phyloP scores from a whole-genome alignment of 2,329 filamentous ascomycete species.

The Cercospora beticola region DNA sequence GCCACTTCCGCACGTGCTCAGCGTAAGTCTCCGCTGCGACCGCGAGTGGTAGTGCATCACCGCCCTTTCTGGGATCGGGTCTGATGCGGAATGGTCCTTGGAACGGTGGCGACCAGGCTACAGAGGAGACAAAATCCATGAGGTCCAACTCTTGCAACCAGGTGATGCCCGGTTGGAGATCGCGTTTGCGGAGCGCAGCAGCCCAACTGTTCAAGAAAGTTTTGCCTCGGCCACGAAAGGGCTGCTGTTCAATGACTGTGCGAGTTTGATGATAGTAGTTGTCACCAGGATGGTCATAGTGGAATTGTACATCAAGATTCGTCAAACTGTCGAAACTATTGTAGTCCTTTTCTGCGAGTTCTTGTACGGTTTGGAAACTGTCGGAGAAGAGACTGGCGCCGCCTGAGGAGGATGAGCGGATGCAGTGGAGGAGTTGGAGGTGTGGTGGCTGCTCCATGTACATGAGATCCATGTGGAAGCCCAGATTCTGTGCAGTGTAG shows the following conservation, averaged over 20 bases:
- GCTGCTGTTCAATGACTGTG: constrained; percentile 29
- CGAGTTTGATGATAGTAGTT: constrained; percentile 34
- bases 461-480: constrained; percentile 89
- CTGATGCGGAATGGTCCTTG: constrained; percentile 35
- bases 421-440: constrained; percentile 84
- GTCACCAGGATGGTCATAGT: constrained; percentile 43
- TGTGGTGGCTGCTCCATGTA: constrained; percentile 79
- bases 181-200: not conserved
- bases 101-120: constrained; percentile 41
- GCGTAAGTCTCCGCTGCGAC: not conserved
- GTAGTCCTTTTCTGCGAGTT: constrained; percentile 29
- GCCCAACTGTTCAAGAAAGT: not conserved
- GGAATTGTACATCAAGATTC: constrained; percentile 49
- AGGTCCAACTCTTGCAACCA: constrained; percentile 10
- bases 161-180: not conserved
- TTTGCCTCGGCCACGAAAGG: not conserved
- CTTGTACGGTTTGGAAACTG: constrained; percentile 59
- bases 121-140: constrained; percentile 30
- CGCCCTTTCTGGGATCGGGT: not conserved
- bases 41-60: not conserved
- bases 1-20: constrained; percentile 41
- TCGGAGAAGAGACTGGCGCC: constrained; percentile 88
- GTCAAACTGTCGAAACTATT: constrained; percentile 20
- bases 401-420: constrained; percentile 74
- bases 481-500: constrained; percentile 75